phyloP scores from a whole-genome alignment of 2,329 filamentous ascomycete species.

The Fusarium succisae region DNA sequence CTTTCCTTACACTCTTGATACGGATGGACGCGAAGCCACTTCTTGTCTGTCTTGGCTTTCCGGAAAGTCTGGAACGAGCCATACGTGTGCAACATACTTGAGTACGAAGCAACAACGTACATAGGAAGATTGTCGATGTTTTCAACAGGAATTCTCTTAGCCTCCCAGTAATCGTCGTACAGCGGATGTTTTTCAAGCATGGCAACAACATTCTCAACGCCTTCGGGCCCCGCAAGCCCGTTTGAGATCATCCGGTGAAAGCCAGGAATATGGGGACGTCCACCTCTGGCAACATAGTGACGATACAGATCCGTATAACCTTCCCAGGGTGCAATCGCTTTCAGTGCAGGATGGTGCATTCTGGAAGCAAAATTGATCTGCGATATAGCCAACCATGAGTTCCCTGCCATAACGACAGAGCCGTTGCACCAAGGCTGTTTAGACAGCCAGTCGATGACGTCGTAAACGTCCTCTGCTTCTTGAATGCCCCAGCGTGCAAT shows the following conservation, averaged over 20 bases:
- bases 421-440: slow-evolving; percentile 10
- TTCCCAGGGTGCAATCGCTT: slow-evolving; percentile 25
- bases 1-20: background rate
- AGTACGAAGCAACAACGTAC: slow-evolving; percentile 1
- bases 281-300: slow-evolving; percentile 40
- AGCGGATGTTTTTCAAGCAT: background rate
- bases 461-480: slow-evolving; percentile 17
- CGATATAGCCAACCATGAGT: slow-evolving; percentile 13
- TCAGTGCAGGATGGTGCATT: background rate
- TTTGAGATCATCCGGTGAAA: slow-evolving; percentile 27
- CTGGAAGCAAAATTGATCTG: slow-evolving; percentile 9
- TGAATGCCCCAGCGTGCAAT: slow-evolving; percentile 5
- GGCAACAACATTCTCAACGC: background rate
- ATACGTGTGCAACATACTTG: background rate
- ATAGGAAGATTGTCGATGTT: background rate
- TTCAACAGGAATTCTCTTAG: background rate
- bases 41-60: background rate
- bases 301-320: slow-evolving; percentile 6
- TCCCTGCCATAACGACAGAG: slow-evolving; percentile 7
- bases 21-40: background rate
- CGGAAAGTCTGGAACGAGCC: background rate
- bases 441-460: slow-evolving; percentile 4
- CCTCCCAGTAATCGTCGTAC: background rate
- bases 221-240: background rate
- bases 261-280: slow-evolving; percentile 17